A percentile compares a stretch with the other conserved stretches of the same genome.
phyloP scores from a whole-genome alignment of 345 rosid species.

The Laguncularia racemosa region DNA sequence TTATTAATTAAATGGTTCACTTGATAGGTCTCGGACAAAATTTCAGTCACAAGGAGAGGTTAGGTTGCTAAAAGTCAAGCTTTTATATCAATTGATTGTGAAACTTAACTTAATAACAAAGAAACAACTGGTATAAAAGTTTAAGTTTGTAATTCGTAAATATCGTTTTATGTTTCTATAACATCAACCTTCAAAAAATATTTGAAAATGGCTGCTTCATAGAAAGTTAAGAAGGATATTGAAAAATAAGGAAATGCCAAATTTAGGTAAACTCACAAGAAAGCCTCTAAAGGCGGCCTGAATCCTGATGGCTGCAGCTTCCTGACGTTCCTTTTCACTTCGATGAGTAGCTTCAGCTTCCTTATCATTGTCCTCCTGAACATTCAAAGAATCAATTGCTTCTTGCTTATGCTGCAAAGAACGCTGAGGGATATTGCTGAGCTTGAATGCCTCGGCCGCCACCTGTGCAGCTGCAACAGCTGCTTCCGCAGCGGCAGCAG shows the following conservation, averaged over 20 bases:
- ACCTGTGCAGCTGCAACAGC: conserved; percentile 44
- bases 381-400: conserved; percentile 7
- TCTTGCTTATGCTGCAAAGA: conserved; percentile 20
- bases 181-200: too few relatives aligned
- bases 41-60: too few relatives aligned
- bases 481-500: conserved; percentile 54
- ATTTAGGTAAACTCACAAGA: conserved; percentile 47
- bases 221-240: not conserved
- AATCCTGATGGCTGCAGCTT: conserved; percentile 47
- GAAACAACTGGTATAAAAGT: too few relatives aligned
- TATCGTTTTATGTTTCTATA: too few relatives aligned
- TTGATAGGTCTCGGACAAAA: too few relatives aligned
- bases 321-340: conserved; percentile 19
- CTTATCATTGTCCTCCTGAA: not conserved
- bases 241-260: conserved; percentile 2
- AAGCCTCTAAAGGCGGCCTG: conserved; percentile 69
- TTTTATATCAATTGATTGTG: too few relatives aligned
- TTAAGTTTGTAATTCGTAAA: too few relatives aligned
- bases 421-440: conserved; percentile 22
- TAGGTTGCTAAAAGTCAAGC: too few relatives aligned
- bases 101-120: too few relatives aligned
- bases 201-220: too few relatives aligned
- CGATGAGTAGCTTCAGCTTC: conserved; percentile 10
- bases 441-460: conserved; percentile 43
- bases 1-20: too few relatives aligned